Base-by-base conservation (phyloP, 495 filamentous ascomycete species). In the Aspergillus steynii region DNA sequence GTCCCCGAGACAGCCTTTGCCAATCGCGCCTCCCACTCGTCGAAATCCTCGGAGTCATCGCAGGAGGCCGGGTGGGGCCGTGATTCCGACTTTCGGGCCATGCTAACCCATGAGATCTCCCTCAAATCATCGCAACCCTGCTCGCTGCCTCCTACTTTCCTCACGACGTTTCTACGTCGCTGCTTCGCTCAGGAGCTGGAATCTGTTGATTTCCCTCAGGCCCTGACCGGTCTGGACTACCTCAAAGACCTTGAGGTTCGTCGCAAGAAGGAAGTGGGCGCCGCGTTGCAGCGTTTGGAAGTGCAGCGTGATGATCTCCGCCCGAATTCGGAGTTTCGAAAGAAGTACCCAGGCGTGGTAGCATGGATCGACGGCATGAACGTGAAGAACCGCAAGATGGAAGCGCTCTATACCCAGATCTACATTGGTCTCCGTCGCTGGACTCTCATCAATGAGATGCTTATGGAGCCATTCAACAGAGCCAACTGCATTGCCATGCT, bases 401-500 rank as follows among this genome's bases (percentile, higher is more conserved):
- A 89, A 63, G 73, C 78, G 15, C 67, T 86, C 53, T 92, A 91
- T 71, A 85, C 85, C 25, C 83, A 86, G 60, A 74, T 89, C 46
- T 89, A 87, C 63, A 69, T 90, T 64, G 85, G 85, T 42, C 73
- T 92, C 55, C 85, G 89, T 58, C 85, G 87, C 61, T 92, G 88
- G 87, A 86, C 85, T 31, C 69, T 92, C 50, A 82, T 91, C 65
- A 88, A 91, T 60, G 89, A 91, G 64, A 81, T 92, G 68, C 81
- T 85, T 29, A 73, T 88, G 25, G 75, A 80, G 54, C 86, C 86
- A 0, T 86, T 86, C 74, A 85, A 85, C 72, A 87, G 88, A 66
- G 80, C 80, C 67, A 90, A 90, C 65, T 88, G 88, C 71, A 80
- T 90, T 56, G 89, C 87, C 55, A 86, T 91, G 82, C 83, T 92